Conservation (phyloP, 2,329 filamentous ascomycete species). For the Penicillium sp. region DNA sequence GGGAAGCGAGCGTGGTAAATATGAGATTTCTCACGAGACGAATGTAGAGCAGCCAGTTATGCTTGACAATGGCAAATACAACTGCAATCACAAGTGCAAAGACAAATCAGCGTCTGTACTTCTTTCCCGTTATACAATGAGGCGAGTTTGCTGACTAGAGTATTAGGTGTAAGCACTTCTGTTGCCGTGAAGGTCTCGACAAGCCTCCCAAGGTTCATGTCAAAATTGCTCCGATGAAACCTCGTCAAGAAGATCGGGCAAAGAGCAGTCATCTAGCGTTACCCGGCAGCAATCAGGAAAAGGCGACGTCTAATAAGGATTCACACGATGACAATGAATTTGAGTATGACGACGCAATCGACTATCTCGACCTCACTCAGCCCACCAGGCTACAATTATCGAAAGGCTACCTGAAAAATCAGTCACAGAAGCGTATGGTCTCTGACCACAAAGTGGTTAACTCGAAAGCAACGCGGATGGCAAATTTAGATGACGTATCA, state of each 20-base stretch:
- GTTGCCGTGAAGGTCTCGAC: constrained; percentile 67
- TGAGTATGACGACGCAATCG: constrained; percentile 2
- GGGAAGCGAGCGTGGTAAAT: background rate
- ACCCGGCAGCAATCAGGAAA: constrained; percentile 24
- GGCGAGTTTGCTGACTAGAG: constrained; percentile 22
- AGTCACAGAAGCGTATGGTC: background rate
- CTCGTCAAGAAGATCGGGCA: constrained; percentile 24
- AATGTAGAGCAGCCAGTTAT: constrained; percentile 42
- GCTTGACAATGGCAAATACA: constrained; percentile 68
- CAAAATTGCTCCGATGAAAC: constrained; percentile 15
- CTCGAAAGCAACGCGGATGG: constrained; percentile 2
- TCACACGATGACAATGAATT: background rate
- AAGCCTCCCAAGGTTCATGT: constrained; percentile 52
- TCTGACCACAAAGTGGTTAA: background rate
- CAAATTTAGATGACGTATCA: constrained; percentile 8
- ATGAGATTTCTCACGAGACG: background rate
- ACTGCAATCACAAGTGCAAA: constrained; percentile 68
- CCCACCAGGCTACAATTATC: background rate
- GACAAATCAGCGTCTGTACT: constrained; percentile 46
- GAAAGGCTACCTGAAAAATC: background rate
- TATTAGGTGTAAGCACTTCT: constrained; percentile 63
- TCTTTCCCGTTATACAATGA: constrained; percentile 11
- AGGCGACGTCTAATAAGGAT: constrained; percentile 17
- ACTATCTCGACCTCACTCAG: constrained; percentile 12
- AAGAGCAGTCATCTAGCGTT: constrained; percentile 27